phyloP scores from a whole-genome alignment of 2,329 filamentous ascomycete species.

The Waltergamsia citrina region DNA sequence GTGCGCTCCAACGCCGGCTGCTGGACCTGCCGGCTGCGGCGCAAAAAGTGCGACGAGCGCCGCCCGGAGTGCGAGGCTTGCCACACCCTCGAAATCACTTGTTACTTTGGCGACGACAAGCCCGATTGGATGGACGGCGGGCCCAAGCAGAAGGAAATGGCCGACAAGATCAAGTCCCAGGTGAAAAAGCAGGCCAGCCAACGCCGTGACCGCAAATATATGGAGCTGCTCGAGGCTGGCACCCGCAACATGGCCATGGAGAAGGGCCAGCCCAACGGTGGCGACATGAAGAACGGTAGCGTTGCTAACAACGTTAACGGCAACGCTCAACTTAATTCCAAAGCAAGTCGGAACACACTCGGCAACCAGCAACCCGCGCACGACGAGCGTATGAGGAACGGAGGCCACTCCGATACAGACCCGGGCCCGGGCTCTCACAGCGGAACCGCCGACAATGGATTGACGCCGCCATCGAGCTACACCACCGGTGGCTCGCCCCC shows the following conservation, averaged over 20 bases:
- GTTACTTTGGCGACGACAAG: constrained; percentile 40
- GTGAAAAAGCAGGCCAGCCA: constrained; percentile 43
- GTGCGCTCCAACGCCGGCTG: constrained; percentile 38
- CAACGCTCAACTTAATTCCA: no score
- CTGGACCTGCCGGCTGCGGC: constrained; percentile 51
- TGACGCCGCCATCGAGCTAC: constrained; percentile 19
- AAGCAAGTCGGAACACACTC: background rate
- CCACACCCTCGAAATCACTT: constrained; percentile 43
- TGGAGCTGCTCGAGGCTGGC: constrained; percentile 28
- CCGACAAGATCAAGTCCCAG: constrained; percentile 43
- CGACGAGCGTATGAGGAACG: no score
- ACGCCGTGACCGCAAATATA: constrained; percentile 39
- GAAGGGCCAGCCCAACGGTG: no score
- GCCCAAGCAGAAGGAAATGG: constrained; percentile 36
- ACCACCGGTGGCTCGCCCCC: constrained; percentile 19
- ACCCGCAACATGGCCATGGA: constrained; percentile 9
- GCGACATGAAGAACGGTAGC: background rate
- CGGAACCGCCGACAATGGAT: constrained; percentile 11
- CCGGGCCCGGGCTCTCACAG: constrained; percentile 4
- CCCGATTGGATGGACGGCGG: constrained; percentile 51
- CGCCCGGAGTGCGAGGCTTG: constrained; percentile 43
- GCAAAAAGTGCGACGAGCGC: constrained; percentile 51
- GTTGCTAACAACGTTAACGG: background rate
- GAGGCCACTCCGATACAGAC: constrained; percentile 14
- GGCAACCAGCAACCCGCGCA: no score